A percentile compares a stretch with the other conserved stretches of the same genome.
Conservation (phyloP, 495 filamentous ascomycete species). For the Podospora tetraspora region DNA sequence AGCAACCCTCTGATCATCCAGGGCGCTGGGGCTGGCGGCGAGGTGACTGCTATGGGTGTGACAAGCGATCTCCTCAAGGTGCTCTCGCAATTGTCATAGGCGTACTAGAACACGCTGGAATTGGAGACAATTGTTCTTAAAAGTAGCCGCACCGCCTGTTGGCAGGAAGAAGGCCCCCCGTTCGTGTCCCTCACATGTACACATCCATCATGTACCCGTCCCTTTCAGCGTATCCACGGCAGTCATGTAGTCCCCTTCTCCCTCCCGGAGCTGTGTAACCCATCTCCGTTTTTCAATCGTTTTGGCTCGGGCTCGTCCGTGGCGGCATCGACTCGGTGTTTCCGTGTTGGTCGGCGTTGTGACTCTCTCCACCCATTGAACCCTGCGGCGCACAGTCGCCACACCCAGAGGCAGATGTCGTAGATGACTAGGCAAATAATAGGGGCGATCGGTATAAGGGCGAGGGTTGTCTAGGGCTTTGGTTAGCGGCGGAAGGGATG, state of each 20-base stretch:
- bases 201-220: background rate
- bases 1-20: constrained; percentile 85
- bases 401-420: constrained; percentile 43
- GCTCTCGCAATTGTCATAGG: constrained; percentile 44
- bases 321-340: background rate
- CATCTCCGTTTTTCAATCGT: background rate
- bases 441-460: constrained; percentile 24
- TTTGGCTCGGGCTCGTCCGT: background rate
- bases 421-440: constrained; percentile 35
- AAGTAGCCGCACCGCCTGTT: background rate
- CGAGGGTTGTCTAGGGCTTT: constrained; percentile 23
- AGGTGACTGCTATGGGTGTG: constrained; percentile 96
- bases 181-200: background rate
- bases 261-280: background rate
- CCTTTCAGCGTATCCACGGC: background rate
- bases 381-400: constrained; percentile 29
- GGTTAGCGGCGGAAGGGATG: background rate
- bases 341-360: background rate
- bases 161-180: background rate
- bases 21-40: constrained; percentile 89
- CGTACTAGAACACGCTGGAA: background rate
- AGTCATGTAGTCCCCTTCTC: background rate
- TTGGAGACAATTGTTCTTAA: background rate
- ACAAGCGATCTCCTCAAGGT: constrained; percentile 85
- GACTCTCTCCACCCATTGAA: background rate